phyloP scores from a whole-genome alignment of 139 green algal genomes.

The Chlorella sp. region DNA sequence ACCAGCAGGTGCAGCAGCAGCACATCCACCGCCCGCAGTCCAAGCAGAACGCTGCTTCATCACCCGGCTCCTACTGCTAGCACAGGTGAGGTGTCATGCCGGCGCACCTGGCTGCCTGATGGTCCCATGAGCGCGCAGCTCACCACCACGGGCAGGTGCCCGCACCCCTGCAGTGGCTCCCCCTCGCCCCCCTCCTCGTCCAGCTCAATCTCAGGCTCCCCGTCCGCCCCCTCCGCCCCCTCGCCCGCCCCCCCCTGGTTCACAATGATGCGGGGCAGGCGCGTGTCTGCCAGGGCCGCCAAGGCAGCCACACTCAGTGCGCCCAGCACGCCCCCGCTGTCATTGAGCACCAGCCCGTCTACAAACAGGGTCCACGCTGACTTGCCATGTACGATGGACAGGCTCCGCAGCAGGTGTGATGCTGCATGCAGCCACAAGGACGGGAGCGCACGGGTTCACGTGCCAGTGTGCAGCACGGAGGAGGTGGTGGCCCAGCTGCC shows the following conservation, averaged over 20 bases:
- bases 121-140: not conserved
- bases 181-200: conserved; percentile 43
- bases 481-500: too few species aligned
- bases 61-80: too few species aligned
- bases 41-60: too few species aligned
- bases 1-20: too few species aligned
- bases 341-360: conserved; percentile 76
- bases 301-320: conserved; percentile 64
- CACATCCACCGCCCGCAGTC: too few species aligned
- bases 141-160: not conserved
- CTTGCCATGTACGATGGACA: conserved; percentile 74
- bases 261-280: conserved; percentile 45
- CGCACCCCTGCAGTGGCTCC: not conserved
- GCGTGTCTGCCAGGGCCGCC: conserved; percentile 57
- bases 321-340: conserved; percentile 75
- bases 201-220: conserved; percentile 67
- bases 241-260: not conserved
- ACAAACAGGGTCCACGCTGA: conserved; percentile 75
- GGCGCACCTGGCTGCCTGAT: too few species aligned
- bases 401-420: conserved; percentile 19
- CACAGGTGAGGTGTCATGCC: too few species aligned
- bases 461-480: too few species aligned
- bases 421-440: too few species aligned
- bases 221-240: conserved; percentile 14
- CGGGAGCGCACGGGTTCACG: too few species aligned